These are phyloP conservation scores for Hanseniaspora pseudoguilliermondii DNA, from an alignment of 805 yeast species.

Conservation along the genomic window DNA sequence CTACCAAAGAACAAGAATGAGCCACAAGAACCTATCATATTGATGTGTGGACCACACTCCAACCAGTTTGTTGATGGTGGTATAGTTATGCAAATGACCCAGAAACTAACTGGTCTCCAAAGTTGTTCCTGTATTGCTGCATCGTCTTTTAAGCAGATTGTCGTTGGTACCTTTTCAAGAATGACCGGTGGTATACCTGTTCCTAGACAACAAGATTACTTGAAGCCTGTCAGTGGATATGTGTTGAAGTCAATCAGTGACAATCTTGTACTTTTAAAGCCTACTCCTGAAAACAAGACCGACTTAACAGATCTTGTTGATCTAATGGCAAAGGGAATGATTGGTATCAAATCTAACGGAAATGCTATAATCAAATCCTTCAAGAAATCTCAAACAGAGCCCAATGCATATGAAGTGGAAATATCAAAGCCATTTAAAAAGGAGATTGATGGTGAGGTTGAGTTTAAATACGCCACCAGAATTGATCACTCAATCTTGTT, in stretches of 20 bases:
- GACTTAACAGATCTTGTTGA: slow-evolving; percentile 18
- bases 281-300: neutral
- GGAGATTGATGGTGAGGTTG: slow-evolving; percentile 53
- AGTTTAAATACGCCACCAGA: slow-evolving; percentile 62
- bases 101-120: slow-evolving; percentile 21
- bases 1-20: slow-evolving; percentile 32
- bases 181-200: slow-evolving; percentile 81
- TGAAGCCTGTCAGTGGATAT: slow-evolving; percentile 53
- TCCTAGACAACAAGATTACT: slow-evolving; percentile 78
- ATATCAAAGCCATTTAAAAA: slow-evolving; percentile 48
- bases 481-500: slow-evolving; percentile 81
- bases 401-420: slow-evolving; percentile 34
- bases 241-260: slow-evolving; percentile 39
- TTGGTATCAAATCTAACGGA: slow-evolving; percentile 66
- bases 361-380: slow-evolving; percentile 57
- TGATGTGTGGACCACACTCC: slow-evolving; percentile 97
- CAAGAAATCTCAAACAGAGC: slow-evolving; percentile 27
- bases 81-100: slow-evolving; percentile 53
- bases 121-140: slow-evolving; percentile 65
- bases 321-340: slow-evolving; percentile 50
- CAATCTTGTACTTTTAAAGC: neutral
- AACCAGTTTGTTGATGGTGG: slow-evolving; percentile 76
- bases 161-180: slow-evolving; percentile 66
- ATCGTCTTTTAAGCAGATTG: slow-evolving; percentile 47
- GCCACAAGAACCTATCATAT: slow-evolving; percentile 66